Percentiles rank a stretch among this genome's conserved stretches.
Evolutionary conservation across 179 eudicot genomes (phyloP).

Genomic region (Carnegiea gigantea): DNA sequence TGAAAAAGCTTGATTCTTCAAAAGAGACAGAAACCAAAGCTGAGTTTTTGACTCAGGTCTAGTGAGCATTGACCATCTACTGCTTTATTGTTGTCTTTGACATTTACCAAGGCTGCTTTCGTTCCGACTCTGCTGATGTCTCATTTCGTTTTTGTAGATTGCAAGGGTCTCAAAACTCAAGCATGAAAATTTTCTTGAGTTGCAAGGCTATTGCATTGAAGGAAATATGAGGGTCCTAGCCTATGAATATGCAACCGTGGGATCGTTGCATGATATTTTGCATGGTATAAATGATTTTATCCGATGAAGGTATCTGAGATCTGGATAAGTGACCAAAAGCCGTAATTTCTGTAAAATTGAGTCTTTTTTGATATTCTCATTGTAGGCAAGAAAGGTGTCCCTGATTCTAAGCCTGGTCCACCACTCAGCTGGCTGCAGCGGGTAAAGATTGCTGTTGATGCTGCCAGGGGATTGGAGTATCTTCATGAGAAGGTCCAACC

Average conservation of each 20-base stretch:
- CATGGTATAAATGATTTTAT: conserved; percentile 31
- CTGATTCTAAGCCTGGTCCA: conserved; percentile 55
- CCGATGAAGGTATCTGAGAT: not conserved
- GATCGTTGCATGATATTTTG: conserved; percentile 51
- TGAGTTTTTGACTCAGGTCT: conserved; percentile 60
- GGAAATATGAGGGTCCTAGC: conserved; percentile 46
- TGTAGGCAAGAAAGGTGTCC: conserved; percentile 52
- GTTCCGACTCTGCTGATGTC: conserved; percentile 2
- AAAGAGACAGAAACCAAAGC: conserved; percentile 47
- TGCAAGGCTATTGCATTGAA: conserved; percentile 49
- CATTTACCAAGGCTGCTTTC: not conserved
- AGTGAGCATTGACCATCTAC: no score
- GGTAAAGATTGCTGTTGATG: conserved; percentile 47
- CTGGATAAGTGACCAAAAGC: no score
- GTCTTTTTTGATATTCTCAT: conserved; percentile 1
- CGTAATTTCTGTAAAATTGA: not conserved
- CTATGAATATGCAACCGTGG: conserved; percentile 54
- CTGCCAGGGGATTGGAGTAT: conserved; percentile 52
- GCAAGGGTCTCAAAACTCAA: conserved; percentile 40
- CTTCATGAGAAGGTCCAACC: conserved; percentile 56
- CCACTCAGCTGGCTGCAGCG: conserved; percentile 50
- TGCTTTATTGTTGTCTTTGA: not conserved
- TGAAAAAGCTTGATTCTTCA: conserved; percentile 58
- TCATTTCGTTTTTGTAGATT: conserved; percentile 30
- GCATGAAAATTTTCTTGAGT: conserved; percentile 46